phyloP scores from a whole-genome alignment of 768 basidiomycete genomes.

The Dioszegia crocea region DNA sequence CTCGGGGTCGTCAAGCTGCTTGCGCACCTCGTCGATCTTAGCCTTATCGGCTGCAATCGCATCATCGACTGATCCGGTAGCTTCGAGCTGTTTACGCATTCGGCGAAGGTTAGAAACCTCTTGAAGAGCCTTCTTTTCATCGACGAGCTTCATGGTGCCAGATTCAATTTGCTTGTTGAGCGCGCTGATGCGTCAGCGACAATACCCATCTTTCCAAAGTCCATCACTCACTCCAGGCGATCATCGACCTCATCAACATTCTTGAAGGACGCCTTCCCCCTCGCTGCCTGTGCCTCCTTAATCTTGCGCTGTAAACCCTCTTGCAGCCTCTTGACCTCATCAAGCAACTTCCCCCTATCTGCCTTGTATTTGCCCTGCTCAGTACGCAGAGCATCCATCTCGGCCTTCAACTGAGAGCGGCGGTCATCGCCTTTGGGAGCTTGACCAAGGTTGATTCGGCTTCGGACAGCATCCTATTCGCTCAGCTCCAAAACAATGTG shows the following conservation, averaged over 20 bases:
- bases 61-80: slow-evolving; percentile 73
- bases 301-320: slow-evolving; percentile 80
- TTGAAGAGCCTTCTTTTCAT: slow-evolving; percentile 90
- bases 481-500: background rate
- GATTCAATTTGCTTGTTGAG: slow-evolving; percentile 89
- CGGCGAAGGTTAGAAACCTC: slow-evolving; percentile 76
- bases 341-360: slow-evolving; percentile 58
- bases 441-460: slow-evolving; percentile 37
- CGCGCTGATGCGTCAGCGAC: slow-evolving; percentile 8
- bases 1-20: slow-evolving; percentile 86
- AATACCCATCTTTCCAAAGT: background rate
- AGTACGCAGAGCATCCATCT: slow-evolving; percentile 72
- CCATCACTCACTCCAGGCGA: slow-evolving; percentile 66
- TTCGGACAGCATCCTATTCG: slow-evolving; percentile 42
- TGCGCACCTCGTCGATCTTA: slow-evolving; percentile 69
- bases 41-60: slow-evolving; percentile 73
- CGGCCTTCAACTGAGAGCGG: slow-evolving; percentile 65
- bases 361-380: slow-evolving; percentile 74
- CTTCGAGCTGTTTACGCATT: slow-evolving; percentile 68
- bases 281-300: slow-evolving; percentile 78
- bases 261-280: slow-evolving; percentile 73
- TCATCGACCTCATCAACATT: slow-evolving; percentile 78
- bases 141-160: slow-evolving; percentile 82
- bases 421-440: slow-evolving; percentile 60
- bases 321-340: slow-evolving; percentile 73